phyloP scores from a whole-genome alignment of 2,329 filamentous ascomycete species.

The Emericellopsis atlantica region DNA sequence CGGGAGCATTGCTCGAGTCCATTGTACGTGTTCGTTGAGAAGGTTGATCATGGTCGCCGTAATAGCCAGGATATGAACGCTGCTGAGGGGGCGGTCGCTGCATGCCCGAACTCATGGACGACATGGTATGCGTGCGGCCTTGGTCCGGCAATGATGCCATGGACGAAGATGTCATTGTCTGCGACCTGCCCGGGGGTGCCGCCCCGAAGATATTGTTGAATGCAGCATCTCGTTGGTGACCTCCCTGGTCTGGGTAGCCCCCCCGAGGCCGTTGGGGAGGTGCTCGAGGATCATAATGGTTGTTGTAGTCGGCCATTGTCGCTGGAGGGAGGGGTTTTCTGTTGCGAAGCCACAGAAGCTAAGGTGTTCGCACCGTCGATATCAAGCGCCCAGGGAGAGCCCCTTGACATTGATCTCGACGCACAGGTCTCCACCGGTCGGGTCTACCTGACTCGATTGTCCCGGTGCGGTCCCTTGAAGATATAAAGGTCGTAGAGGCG shows the following conservation, averaged over 20 bases:
- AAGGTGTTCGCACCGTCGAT: too few species aligned
- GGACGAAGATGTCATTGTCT: slow-evolving; percentile 84
- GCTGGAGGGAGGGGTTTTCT: background rate
- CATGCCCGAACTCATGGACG: slow-evolving; percentile 36
- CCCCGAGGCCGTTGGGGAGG: slow-evolving; percentile 30
- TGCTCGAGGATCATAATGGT: slow-evolving; percentile 36
- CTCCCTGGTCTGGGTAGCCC: slow-evolving; percentile 35
- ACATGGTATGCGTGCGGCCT: slow-evolving; percentile 73
- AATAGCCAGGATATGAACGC: slow-evolving; percentile 24
- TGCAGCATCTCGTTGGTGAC: slow-evolving; percentile 76
- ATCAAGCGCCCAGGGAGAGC: too few species aligned
- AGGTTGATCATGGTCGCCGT: slow-evolving; percentile 17
- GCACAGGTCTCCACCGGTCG: too few species aligned
- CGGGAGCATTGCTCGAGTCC: slow-evolving; percentile 20
- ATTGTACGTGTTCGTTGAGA: slow-evolving; percentile 11
- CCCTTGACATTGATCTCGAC: too few species aligned
- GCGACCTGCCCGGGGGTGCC: slow-evolving; percentile 77
- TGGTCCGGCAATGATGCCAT: slow-evolving; percentile 35
- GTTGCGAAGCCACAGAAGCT: too few species aligned
- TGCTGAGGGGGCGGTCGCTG: slow-evolving; percentile 52
- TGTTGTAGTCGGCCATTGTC: slow-evolving; percentile 42
- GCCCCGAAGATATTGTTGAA: slow-evolving; percentile 92
- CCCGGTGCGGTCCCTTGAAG: too few species aligned
- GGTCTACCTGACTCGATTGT: too few species aligned
- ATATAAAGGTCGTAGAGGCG: too few species aligned